These are phyloP conservation scores for Cystobasidium pallidum DNA, from an alignment of 1,284 basidiomycete species.

Conservation along the genomic window DNA sequence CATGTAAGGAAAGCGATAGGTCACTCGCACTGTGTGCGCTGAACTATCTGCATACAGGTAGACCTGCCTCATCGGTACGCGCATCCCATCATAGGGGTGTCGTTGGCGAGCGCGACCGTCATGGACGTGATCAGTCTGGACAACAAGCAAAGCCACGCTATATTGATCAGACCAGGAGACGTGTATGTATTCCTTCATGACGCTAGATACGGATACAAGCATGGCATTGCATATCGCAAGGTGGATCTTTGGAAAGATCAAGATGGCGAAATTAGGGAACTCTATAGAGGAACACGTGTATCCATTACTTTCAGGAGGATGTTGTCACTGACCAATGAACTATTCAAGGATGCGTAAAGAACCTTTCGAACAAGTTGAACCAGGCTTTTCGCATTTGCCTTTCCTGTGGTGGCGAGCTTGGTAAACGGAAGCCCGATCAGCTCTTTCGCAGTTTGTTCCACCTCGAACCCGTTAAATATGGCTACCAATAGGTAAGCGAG, in stretches of 20 bases:
- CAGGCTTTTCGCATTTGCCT: background rate
- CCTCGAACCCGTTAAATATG: slow-evolving; percentile 3
- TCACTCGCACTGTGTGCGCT: background rate
- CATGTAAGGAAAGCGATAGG: slow-evolving; percentile 58
- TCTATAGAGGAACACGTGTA: slow-evolving; percentile 21
- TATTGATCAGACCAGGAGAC: slow-evolving; percentile 62
- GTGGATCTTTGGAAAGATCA: slow-evolving; percentile 61
- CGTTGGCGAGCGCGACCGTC: slow-evolving; percentile 69
- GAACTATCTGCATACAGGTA: slow-evolving; percentile 57
- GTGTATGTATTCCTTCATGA: slow-evolving; percentile 71
- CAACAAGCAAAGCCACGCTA: slow-evolving; percentile 55
- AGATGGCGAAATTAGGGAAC: slow-evolving; percentile 46
- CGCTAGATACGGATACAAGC: slow-evolving; percentile 71
- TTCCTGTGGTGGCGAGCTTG: too few species aligned
- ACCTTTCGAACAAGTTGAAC: background rate
- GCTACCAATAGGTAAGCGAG: background rate
- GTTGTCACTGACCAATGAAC: slow-evolving; percentile 6
- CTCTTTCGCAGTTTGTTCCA: too few species aligned
- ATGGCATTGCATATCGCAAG: slow-evolving; percentile 65
- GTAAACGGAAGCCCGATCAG: too few species aligned
- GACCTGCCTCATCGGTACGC: slow-evolving; percentile 74
- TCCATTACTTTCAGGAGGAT: slow-evolving; percentile 39
- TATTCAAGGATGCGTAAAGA: slow-evolving; percentile 6
- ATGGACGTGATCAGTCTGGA: slow-evolving; percentile 66
- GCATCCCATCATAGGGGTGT: slow-evolving; percentile 78